phyloP scores from a whole-genome alignment of 768 basidiomycete species.

The Boletus pseudopeckii region DNA sequence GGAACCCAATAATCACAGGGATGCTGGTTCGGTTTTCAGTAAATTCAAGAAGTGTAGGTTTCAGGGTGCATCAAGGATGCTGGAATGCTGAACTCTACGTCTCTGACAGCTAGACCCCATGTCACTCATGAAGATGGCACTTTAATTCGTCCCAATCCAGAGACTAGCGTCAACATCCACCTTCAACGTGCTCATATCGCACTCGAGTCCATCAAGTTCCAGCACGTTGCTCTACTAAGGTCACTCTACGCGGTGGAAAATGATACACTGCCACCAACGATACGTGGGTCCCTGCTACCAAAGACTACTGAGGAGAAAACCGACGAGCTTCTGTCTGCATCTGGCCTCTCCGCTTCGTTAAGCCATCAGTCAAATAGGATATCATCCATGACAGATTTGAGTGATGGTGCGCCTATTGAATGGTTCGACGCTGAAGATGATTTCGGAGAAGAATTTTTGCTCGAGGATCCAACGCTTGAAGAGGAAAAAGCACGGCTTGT shows the following conservation, averaged over 20 bases:
- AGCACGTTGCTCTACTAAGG: slow-evolving; percentile 52
- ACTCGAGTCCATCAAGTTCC: slow-evolving; percentile 54
- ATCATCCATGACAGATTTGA: slow-evolving; percentile 47
- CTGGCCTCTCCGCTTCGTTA: slow-evolving; percentile 26
- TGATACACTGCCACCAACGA: slow-evolving; percentile 24
- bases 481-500: slow-evolving; percentile 40
- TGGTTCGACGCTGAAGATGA: slow-evolving; percentile 76
- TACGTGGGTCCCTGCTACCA: slow-evolving; percentile 37
- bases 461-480: slow-evolving; percentile 44
- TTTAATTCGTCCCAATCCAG: slow-evolving; percentile 14
- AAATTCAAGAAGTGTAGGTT: slow-evolving; percentile 60
- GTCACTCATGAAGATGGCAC: slow-evolving; percentile 28
- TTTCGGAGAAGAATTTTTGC: slow-evolving; percentile 53
- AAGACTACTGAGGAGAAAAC: slow-evolving; percentile 49
- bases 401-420: slow-evolving; percentile 49
- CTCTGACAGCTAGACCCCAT: slow-evolving; percentile 18
- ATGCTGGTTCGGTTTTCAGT: slow-evolving; percentile 43
- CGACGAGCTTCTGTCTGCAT: slow-evolving; percentile 24
- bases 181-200: slow-evolving; percentile 46
- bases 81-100: not conserved
- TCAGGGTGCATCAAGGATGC: not conserved
- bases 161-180: slow-evolving; percentile 18
- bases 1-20: slow-evolving; percentile 36
- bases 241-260: slow-evolving; percentile 37
- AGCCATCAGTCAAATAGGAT: slow-evolving; percentile 39